Percentiles rank a stretch among this genome's conserved stretches.
phyloP scores from a whole-genome alignment of 371 early-diverging fungal species.

The Mortierella polycephala region DNA sequence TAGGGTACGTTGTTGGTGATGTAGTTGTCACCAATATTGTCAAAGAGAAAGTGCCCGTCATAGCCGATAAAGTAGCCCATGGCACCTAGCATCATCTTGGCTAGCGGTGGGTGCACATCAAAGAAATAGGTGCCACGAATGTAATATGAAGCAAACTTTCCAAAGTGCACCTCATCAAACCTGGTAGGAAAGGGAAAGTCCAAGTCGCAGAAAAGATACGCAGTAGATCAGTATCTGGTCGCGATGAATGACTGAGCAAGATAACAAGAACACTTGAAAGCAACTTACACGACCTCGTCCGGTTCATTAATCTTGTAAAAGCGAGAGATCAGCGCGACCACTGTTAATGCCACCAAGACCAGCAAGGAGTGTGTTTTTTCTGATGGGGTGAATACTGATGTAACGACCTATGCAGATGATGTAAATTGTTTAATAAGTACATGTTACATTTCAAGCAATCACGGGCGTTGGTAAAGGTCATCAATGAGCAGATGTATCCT shows the following conservation, averaged over 20 bases:
- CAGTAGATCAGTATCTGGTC: not conserved
- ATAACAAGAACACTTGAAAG: not conserved
- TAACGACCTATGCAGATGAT: slow-evolving; percentile 11
- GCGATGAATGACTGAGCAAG: not conserved
- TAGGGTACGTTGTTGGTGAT: slow-evolving; percentile 91
- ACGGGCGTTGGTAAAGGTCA: too few species aligned
- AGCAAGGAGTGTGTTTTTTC: slow-evolving; percentile 31
- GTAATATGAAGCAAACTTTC: slow-evolving; percentile 98
- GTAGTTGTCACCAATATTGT: slow-evolving; percentile 93
- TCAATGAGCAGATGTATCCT: not conserved
- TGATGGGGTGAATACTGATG: slow-evolving; percentile 34
- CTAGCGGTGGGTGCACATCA: slow-evolving; percentile 99
- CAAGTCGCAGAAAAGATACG: not conserved
- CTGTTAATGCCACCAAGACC: slow-evolving; percentile 39
- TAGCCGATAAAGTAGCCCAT: slow-evolving; percentile 89
- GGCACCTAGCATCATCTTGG: slow-evolving; percentile 94
- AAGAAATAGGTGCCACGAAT: slow-evolving; percentile 93
- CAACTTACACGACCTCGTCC: slow-evolving; percentile 74
- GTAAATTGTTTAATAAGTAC: not conserved
- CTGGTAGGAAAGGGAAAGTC: slow-evolving; percentile 32
- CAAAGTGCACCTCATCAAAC: slow-evolving; percentile 98
- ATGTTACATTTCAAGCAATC: too few species aligned
- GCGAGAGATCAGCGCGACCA: slow-evolving; percentile 63
- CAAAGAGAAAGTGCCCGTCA: slow-evolving; percentile 94
- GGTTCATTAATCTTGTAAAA: slow-evolving; percentile 75